Evolutionary conservation across 1,139 yeast species (phyloP).

Genomic region (Lodderomyces beijingensis): DNA sequence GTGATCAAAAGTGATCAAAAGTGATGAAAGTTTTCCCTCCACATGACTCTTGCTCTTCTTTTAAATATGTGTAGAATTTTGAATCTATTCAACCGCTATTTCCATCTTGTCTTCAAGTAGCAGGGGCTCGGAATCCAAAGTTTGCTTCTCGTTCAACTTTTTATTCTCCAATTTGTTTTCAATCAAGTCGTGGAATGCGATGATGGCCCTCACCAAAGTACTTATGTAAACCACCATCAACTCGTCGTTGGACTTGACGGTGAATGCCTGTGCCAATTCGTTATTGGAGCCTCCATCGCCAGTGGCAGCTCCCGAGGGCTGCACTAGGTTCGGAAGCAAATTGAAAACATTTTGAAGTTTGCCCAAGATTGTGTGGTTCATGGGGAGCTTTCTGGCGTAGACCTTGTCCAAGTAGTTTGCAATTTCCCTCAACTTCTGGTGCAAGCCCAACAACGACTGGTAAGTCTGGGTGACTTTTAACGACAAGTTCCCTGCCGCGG

Average conservation of each 20-base stretch:
- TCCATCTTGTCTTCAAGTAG: slow-evolving; percentile 9
- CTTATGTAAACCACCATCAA: slow-evolving; percentile 90
- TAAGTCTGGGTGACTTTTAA: slow-evolving; percentile 84
- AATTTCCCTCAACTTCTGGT: slow-evolving; percentile 74
- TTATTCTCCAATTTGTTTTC: slow-evolving; percentile 91
- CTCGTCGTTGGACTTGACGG: slow-evolving; percentile 91
- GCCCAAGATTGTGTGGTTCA: slow-evolving; percentile 87
- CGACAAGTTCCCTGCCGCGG: slow-evolving; percentile 91
- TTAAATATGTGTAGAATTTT: too few species aligned
- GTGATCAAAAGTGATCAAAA: too few species aligned
- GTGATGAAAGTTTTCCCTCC: too few species aligned
- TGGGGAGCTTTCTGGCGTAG: slow-evolving; percentile 65
- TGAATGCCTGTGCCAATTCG: slow-evolving; percentile 74
- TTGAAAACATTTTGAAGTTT: slow-evolving; percentile 94
- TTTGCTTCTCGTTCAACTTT: slow-evolving; percentile 40
- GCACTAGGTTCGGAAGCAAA: slow-evolving; percentile 70
- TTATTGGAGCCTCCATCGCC: slow-evolving; percentile 25
- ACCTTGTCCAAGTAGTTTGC: slow-evolving; percentile 78
- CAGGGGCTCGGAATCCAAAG: slow-evolving; percentile 9
- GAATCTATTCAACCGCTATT: slow-evolving; percentile 8
- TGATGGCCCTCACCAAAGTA: slow-evolving; percentile 86
- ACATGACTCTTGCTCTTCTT: too few species aligned
- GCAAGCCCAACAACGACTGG: slow-evolving; percentile 83
- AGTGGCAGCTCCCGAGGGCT: not conserved
- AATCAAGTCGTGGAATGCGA: slow-evolving; percentile 94